Evolutionary conservation across 2,329 filamentous ascomycete genomes (phyloP).

Genomic region (Rasamsonia emersonii): DNA sequence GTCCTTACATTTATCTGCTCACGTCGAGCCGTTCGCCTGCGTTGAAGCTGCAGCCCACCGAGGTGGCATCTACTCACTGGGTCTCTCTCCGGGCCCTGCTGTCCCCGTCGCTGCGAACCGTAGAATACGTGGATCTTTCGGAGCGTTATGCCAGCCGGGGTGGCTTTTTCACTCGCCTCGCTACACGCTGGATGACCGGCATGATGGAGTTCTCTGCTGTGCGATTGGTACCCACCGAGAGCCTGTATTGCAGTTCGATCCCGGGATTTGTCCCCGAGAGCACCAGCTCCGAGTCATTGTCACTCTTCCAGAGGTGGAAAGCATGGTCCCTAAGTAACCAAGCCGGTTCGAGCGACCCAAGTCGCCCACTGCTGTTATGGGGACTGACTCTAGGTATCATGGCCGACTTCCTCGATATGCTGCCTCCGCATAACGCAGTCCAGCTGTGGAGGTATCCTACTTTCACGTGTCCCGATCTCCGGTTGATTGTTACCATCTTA

Average conservation of each 20-base stretch:
- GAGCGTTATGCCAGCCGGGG: slow-evolving; percentile 51
- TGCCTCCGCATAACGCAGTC: slow-evolving; percentile 55
- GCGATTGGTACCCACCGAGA: slow-evolving; percentile 53
- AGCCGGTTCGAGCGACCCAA: slow-evolving; percentile 22
- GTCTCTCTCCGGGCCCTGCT: slow-evolving; percentile 55
- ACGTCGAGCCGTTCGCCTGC: slow-evolving; percentile 48
- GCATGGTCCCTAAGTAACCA: slow-evolving; percentile 21
- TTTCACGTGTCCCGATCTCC: slow-evolving; percentile 55
- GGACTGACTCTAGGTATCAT: slow-evolving; percentile 59
- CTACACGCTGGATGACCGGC: slow-evolving; percentile 50
- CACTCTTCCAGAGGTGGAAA: slow-evolving; percentile 19
- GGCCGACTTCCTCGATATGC: slow-evolving; percentile 58
- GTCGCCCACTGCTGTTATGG: slow-evolving; percentile 54
- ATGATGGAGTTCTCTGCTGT: slow-evolving; percentile 62
- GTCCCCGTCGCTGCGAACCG: slow-evolving; percentile 51
- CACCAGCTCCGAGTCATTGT: slow-evolving; percentile 11
- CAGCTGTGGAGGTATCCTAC: slow-evolving; percentile 60
- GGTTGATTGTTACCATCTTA: slow-evolving; percentile 50
- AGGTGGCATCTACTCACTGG: slow-evolving; percentile 63
- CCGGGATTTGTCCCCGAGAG: slow-evolving; percentile 40
- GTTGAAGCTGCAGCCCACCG: slow-evolving; percentile 56
- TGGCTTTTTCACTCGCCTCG: slow-evolving; percentile 45
- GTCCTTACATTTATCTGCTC: slow-evolving; percentile 58
- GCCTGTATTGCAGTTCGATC: slow-evolving; percentile 47
- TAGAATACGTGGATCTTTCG: slow-evolving; percentile 56